Evolutionary conservation across 768 basidiomycete species (phyloP).

Genomic region (Chlorophyllum brunneum): DNA sequence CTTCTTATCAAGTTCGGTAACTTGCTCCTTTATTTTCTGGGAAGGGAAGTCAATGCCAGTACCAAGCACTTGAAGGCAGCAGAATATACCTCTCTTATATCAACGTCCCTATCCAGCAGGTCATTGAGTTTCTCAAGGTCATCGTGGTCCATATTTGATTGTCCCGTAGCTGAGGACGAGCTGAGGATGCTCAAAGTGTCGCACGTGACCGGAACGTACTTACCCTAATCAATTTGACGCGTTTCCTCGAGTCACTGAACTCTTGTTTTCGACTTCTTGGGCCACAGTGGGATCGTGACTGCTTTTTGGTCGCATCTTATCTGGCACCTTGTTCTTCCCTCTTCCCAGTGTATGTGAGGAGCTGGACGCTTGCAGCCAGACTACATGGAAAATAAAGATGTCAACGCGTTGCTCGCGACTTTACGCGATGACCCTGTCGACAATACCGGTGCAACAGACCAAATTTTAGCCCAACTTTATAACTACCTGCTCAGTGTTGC

Average conservation of each 20-base stretch:
- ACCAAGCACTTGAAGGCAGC: background rate
- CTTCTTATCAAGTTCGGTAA: conserved; percentile 72
- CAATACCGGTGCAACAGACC: conserved; percentile 43
- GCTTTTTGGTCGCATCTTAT: background rate
- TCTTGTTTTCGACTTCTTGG: background rate
- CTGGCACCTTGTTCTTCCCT: background rate
- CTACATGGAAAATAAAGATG: conserved; percentile 22
- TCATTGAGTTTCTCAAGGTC: conserved; percentile 56
- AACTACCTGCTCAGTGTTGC: conserved; percentile 48
- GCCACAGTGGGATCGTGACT: background rate
- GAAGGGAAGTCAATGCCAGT: conserved; percentile 5
- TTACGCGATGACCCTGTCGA: conserved; percentile 59
- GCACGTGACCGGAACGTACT: too few relatives aligned
- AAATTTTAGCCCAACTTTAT: conserved; percentile 46
- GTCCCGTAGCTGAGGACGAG: too few relatives aligned
- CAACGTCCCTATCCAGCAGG: conserved; percentile 59
- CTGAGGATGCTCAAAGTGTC: too few relatives aligned
- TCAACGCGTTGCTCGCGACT: conserved; percentile 46
- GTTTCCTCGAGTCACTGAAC: background rate
- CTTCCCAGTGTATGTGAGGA: background rate
- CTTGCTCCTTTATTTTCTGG: conserved; percentile 80
- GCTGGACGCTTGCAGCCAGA: background rate
- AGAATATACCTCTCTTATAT: conserved; percentile 55
- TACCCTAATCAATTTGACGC: too few relatives aligned
- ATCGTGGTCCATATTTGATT: conserved; percentile 46